Evolutionary conservation across 2,329 filamentous ascomycete species (phyloP), one percentile per base, ranked within the genome.

Genomic region (Ampelomyces quisqualis): DNA sequence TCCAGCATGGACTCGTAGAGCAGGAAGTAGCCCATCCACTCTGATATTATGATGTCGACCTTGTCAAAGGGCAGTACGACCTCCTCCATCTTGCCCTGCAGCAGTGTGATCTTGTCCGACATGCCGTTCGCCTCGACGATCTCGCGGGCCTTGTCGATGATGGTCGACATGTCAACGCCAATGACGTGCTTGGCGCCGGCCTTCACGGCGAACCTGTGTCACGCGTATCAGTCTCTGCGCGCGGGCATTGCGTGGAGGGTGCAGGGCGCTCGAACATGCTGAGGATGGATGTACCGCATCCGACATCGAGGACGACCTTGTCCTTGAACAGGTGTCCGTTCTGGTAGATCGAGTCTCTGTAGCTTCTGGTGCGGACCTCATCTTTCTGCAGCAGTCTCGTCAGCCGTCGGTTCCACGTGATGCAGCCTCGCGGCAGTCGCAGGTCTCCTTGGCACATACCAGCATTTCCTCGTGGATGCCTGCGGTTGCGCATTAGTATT

Each of bases 51-150:
- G 69, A 98, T 98, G 67, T 98, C 93, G 54, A 98, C 93, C 74
- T 97, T 88, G 64, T 89, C 86, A 73, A 86, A 95, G 14, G 93
- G 93, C 49, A 98, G 78, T 64, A 86, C 78, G 31, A 98, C 90
- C 75, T 98, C 93, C 77, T 98, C 93, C 93, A 98, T 98, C 81
- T 98, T 98, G 70, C 93, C 93, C 77, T 97, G 93, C 52, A 98
- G 81, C 45, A 98, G 82, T 38, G 93, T 97, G 70, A 98, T 96
- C 81, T 95, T 95, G 75, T 91, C 86, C 38, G 85, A 80, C 79
- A 98, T 83, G 59, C 91, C 90, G 71, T 98, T 98, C 57, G 79
- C 80, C 68, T 83, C 83, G 65, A 97, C 93, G 55, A 98, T 98
- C 77, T 97, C 88, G 64, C 84, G 84, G 30, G 93, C 93, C 79